Evolutionary conservation across 768 basidiomycete genomes (phyloP).

Genomic region (Lactarius trivialis): DNA sequence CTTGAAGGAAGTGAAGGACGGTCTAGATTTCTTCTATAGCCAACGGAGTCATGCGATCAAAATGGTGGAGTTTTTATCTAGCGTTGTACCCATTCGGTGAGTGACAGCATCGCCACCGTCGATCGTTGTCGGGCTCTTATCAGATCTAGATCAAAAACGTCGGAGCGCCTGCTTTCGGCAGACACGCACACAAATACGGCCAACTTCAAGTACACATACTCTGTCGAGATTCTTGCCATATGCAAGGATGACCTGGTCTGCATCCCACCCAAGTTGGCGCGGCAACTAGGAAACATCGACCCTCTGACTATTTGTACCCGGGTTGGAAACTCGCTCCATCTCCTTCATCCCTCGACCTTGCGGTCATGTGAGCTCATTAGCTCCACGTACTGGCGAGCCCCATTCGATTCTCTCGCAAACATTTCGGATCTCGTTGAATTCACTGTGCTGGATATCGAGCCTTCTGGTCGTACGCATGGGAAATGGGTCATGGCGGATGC

Average conservation of each 20-base stretch:
- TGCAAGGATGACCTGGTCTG: slow-evolving; percentile 98
- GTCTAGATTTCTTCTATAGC: slow-evolving; percentile 95
- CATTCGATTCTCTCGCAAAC: slow-evolving; percentile 79
- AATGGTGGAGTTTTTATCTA: slow-evolving; percentile 89
- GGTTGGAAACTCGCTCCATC: slow-evolving; percentile 85
- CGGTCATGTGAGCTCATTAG: slow-evolving; percentile 75
- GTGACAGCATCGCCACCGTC: slow-evolving; percentile 24
- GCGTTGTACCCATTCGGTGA: slow-evolving; percentile 84
- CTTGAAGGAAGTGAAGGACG: slow-evolving; percentile 89
- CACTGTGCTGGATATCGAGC: slow-evolving; percentile 90
- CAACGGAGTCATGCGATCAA: slow-evolving; percentile 87
- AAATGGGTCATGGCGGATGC: slow-evolving; percentile 83
- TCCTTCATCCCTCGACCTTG: slow-evolving; percentile 84
- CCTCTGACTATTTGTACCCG: slow-evolving; percentile 85
- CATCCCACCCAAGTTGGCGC: slow-evolving; percentile 77
- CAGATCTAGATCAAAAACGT: slow-evolving; percentile 68
- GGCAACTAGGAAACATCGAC: slow-evolving; percentile 78
- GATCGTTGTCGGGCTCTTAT: slow-evolving; percentile 7
- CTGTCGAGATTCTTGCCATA: slow-evolving; percentile 92
- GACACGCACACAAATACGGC: slow-evolving; percentile 91
- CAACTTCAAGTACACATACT: slow-evolving; percentile 96
- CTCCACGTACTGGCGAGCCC: slow-evolving; percentile 82
- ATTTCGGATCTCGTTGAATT: slow-evolving; percentile 89
- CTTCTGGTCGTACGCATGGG: slow-evolving; percentile 61
- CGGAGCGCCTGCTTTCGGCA: slow-evolving; percentile 88